phyloP scores from a whole-genome alignment of 208 protist species.

The Phytomonas francai region DNA sequence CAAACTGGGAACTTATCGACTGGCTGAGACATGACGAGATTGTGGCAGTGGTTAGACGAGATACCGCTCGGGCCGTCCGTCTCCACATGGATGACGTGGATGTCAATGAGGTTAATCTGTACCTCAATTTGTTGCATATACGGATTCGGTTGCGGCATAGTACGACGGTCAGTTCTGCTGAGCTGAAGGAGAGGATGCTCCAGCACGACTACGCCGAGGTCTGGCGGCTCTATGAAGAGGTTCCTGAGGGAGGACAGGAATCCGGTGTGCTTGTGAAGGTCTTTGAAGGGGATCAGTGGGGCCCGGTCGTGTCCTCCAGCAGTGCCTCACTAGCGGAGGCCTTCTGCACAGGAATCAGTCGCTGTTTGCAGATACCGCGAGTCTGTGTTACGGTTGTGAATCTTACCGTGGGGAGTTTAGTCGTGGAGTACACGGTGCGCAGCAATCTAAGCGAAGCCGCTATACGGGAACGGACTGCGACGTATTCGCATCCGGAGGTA shows the following conservation, averaged over 20 bases:
- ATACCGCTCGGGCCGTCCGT: constrained; percentile 26
- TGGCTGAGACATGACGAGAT: constrained; percentile 25
- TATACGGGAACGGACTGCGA: background rate
- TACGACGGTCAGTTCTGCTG: constrained; percentile 10
- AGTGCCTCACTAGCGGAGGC: constrained; percentile 17
- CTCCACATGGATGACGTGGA: constrained; percentile 21
- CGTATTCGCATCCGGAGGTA: background rate
- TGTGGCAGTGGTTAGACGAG: constrained; percentile 23
- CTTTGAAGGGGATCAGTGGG: constrained; percentile 48
- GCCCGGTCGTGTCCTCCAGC: constrained; percentile 13
- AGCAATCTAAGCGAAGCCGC: background rate
- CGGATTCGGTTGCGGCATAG: constrained; percentile 8
- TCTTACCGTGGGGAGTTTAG: constrained; percentile 25
- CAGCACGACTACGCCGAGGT: constrained; percentile 28
- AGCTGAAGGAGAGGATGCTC: constrained; percentile 26
- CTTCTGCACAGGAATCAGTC: constrained; percentile 19
- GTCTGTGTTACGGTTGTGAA: constrained; percentile 11
- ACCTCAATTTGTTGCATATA: constrained; percentile 15
- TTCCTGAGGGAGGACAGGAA: constrained; percentile 7
- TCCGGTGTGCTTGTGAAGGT: constrained; percentile 14
- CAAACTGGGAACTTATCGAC: constrained; percentile 36
- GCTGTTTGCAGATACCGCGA: constrained; percentile 20
- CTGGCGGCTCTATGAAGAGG: constrained; percentile 35
- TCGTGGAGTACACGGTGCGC: constrained; percentile 35
- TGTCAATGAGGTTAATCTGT: constrained; percentile 16